Evolutionary conservation across 805 yeast species (phyloP), one percentile per base, ranked within the genome.

Genomic region (Ogataea paraovalis): DNA sequence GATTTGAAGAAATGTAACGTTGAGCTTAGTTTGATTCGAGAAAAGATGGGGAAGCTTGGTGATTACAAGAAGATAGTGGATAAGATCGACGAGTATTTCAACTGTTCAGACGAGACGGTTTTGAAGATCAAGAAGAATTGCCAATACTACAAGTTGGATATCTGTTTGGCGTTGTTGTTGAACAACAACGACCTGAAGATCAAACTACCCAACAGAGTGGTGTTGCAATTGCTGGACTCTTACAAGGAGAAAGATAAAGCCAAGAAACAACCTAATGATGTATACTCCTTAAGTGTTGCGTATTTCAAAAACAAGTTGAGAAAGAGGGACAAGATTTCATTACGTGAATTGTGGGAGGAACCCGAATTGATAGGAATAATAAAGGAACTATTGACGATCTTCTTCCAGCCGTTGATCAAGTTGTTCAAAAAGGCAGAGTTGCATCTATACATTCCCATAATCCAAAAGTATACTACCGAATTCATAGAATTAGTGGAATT

Each of bases 291-390:
- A 51, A 60, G 86, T 13, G 80, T 79, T 49, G 82, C 83, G 46
- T 73, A 85, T 45, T 78, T 85, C 66, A 82, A 78, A 50, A 66
- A 85, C 16, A 76, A 76, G 52, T 70, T 87, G 1, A 76, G 94
- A 32, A 83, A 79, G 48, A 78, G 80, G 33, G 99, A 92, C 60
- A 90, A 88, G 61, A 79, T 81, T 47, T 68, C 85, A 39, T 66
- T 91, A 71, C 82, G 82, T 57, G 83, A 83, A 59, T 62, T 91
- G 39, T 88, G 96, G 96, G 81, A 80, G 41, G 96, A 91, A 56
- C 89, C 92, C 0, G 87, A 86, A 54, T 69, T 95, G 41, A 82
- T 90, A n/a, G 74, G 74, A 33, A 73, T 92, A 38, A 70, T 91
- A 48, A 85, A 85, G 54, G 87, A 87, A 42, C 71, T 89, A 25